Conservation (phyloP, 2,329 filamentous ascomycete genomes). For the Neoarthrinium moseri region DNA sequence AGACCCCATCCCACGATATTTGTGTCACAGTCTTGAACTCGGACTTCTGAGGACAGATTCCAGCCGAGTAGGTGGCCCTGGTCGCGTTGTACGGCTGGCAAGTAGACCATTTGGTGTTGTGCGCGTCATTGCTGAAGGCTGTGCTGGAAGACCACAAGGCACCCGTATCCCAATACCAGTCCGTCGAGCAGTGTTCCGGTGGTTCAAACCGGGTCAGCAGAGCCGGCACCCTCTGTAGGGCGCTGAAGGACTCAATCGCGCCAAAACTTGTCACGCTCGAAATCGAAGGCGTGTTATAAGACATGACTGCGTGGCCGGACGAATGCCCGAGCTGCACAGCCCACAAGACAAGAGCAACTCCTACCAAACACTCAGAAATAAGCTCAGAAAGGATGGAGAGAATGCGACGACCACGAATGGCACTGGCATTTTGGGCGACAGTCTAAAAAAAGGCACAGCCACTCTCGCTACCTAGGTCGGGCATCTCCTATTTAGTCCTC, state of each 20-base stretch:
- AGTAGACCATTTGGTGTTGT: conserved; percentile 9
- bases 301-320: too few relatives aligned
- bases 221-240: conserved; percentile 5
- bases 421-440: too few relatives aligned
- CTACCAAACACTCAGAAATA: too few relatives aligned
- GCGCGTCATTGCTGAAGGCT: conserved; percentile 7
- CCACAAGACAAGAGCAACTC: too few relatives aligned
- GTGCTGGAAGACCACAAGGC: background rate
- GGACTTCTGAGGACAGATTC: conserved; percentile 8
- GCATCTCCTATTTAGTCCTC: too few relatives aligned
- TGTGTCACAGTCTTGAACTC: conserved; percentile 9
- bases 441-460: too few relatives aligned
- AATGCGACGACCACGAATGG: too few relatives aligned
- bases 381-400: too few relatives aligned
- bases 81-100: conserved; percentile 9
- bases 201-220: conserved; percentile 10
- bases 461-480: too few relatives aligned
- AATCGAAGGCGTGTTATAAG: conserved; percentile 7
- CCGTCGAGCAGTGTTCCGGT: conserved; percentile 4
- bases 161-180: conserved; percentile 10
- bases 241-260: conserved; percentile 1
- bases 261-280: conserved; percentile 7
- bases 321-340: too few relatives aligned
- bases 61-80: conserved; percentile 9
- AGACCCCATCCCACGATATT: conserved; percentile 4